A percentile compares a stretch with the other conserved stretches of the same genome.
Conservation (phyloP, 2,329 filamentous ascomycete genomes). For the Scedosporium aurantiacum region DNA sequence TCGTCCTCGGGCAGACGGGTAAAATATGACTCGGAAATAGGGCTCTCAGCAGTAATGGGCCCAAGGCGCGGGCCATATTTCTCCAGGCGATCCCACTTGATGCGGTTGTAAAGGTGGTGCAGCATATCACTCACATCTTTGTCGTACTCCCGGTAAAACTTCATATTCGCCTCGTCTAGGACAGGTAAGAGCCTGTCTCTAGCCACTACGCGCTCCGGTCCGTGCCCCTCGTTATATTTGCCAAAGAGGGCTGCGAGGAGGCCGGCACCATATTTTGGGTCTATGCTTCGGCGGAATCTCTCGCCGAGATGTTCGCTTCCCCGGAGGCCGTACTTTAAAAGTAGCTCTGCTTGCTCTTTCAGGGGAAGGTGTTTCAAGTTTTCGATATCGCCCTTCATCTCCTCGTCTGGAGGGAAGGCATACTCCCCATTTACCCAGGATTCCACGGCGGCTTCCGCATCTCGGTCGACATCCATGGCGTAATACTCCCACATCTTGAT, state of each 20-base stretch:
- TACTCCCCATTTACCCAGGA: constrained; percentile 57
- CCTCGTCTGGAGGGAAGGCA: constrained; percentile 36
- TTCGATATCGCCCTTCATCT: constrained; percentile 24
- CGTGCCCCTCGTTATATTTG: constrained; percentile 39
- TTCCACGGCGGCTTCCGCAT: constrained; percentile 56
- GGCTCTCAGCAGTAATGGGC: constrained; percentile 62
- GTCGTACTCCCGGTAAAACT: constrained; percentile 89
- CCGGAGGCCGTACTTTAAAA: constrained; percentile 57
- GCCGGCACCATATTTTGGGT: constrained; percentile 59
- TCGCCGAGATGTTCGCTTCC: constrained; percentile 68
- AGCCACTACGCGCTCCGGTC: constrained; percentile 16
- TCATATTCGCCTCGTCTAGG: constrained; percentile 74
- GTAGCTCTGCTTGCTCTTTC: constrained; percentile 47
- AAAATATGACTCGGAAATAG: constrained; percentile 90
- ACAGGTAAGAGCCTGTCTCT: constrained; percentile 49
- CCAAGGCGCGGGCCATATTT: constrained; percentile 81
- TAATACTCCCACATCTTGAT: constrained; percentile 93
- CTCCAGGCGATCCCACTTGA: constrained; percentile 91
- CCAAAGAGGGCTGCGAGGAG: constrained; percentile 34
- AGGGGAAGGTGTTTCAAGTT: constrained; percentile 34
- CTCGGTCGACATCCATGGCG: constrained; percentile 64
- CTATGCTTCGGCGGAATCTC: constrained; percentile 61
- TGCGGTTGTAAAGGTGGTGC: constrained; percentile 84
- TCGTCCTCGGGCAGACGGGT: constrained; percentile 75
- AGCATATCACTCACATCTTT: constrained; percentile 70